Evolutionary conservation across 768 basidiomycete species (phyloP).

Genomic region (Amanita molliuscula): DNA sequence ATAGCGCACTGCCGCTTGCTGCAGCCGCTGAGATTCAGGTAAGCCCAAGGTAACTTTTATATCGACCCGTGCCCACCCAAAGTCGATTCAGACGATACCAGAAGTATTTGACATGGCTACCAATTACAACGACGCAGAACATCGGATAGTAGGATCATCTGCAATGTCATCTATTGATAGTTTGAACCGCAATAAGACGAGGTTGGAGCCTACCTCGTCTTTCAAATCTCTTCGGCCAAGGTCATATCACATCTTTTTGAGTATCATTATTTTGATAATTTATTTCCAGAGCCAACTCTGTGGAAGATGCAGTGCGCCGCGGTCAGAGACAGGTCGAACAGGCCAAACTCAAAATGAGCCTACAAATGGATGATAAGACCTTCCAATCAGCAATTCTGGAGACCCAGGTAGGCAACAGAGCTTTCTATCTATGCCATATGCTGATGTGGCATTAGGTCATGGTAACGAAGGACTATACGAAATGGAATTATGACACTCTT

Average conservation of each 20-base stretch:
- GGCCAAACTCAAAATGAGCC: conserved; percentile 76
- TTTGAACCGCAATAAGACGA: conserved; percentile 80
- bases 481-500: conserved; percentile 88
- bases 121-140: conserved; percentile 65
- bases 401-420: conserved; percentile 51
- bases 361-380: conserved; percentile 92
- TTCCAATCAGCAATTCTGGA: conserved; percentile 82
- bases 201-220: conserved; percentile 44
- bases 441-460: conserved; percentile 47
- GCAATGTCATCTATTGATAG: conserved; percentile 85
- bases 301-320: conserved; percentile 78
- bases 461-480: conserved; percentile 77
- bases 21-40: conserved; percentile 84
- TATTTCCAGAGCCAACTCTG: conserved; percentile 53
- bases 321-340: conserved; percentile 89
- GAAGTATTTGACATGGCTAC: conserved; percentile 78
- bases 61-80: not conserved
- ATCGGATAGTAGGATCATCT: conserved; percentile 75
- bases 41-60: not conserved
- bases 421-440: not conserved
- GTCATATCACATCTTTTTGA: not conserved
- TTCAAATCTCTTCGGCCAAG: conserved; percentile 29
- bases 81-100: conserved; percentile 34
- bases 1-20: conserved; percentile 72
- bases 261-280: not conserved